A percentile compares a stretch with the other conserved stretches of the same genome.
Evolutionary conservation across 371 early-diverging fungal species (phyloP).

Genomic region (Entomophthora muscae): DNA sequence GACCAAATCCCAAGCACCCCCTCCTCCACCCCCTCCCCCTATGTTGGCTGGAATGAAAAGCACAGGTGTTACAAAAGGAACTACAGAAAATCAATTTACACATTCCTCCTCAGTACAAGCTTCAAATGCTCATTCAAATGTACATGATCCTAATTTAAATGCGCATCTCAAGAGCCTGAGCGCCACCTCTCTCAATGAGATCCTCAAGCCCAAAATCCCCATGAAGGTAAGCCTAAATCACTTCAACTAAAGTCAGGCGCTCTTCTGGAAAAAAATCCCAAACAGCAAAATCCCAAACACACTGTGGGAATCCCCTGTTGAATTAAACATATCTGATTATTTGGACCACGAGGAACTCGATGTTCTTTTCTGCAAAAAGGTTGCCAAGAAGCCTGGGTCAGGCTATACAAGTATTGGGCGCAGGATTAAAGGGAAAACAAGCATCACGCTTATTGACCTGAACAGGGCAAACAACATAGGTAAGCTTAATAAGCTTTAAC

Average conservation of each 20-base stretch:
- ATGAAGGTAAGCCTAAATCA: conserved; percentile 4
- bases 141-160: conserved; percentile 12
- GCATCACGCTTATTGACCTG: conserved; percentile 33
- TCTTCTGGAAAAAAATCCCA: conserved; percentile 16
- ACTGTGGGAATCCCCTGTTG: conserved; percentile 13
- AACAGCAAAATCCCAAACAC: conserved; percentile 19
- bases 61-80: too few species aligned
- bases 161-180: conserved; percentile 14
- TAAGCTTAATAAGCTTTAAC: conserved; percentile 16
- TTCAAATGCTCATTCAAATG: too few species aligned
- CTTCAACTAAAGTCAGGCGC: conserved; percentile 6
- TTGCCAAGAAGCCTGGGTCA: conserved; percentile 1
- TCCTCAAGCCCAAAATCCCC: conserved; percentile 8
- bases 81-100: too few species aligned
- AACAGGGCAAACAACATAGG: conserved; percentile 40
- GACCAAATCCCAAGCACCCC: conserved; percentile 13
- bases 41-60: conserved; percentile 9
- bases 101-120: too few species aligned
- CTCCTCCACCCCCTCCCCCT: conserved; percentile 19
- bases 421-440: neutral
- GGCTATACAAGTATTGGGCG: conserved; percentile 3
- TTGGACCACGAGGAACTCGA: conserved; percentile 18
- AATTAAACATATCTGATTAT: neutral
- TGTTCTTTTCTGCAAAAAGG: conserved; percentile 13
- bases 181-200: neutral